Evolutionary conservation across 2,329 filamentous ascomycete genomes (phyloP), one percentile per base, ranked within the genome.

Genomic region (Colletotrichum kahawae): DNA sequence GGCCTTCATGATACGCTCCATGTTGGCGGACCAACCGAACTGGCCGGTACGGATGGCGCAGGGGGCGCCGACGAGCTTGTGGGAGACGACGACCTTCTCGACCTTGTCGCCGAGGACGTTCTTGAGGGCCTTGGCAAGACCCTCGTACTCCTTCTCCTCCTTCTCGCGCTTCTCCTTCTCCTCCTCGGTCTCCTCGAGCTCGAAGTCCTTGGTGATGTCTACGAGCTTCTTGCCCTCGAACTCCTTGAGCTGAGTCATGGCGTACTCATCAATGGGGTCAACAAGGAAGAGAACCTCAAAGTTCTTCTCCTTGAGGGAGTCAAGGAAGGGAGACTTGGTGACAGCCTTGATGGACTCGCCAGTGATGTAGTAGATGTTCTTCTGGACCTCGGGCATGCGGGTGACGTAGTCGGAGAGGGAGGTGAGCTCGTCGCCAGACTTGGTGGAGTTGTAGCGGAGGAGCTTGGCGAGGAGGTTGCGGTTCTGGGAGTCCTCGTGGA

Each of bases 291-390:
- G 94, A 84, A 99, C 97, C 90, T 99, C 97, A 85, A 99, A 99
- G 90, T 94, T 93, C 95, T 99, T 99, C 87, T 95, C 94, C 93
- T 97, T 98, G 87, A 99, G 95, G 73, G 96, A 93, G 86, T 99
- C 97, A 79, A 99, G 93, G 96, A 99, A 99, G 83, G 97, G 97
- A 81, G 97, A 99, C 92, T 98, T 97, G 87, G 93, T 89, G 80
- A 99, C 97, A 80, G 97, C 97, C 93, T 98, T 98, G 90, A 98
- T 93, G 74, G 96, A 98, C 93, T 99, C 97, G 90, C 97, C 97
- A 78, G 97, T 99, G 92, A 99, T 99, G 95, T 98, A 99, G 94
- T 99, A 99, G 89, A 99, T 95, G 90, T 99, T 96, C 94, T 98
- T 98, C 93, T 99, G 97, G 92, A 98, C 96, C 92, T 98, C 96